Evolutionary conservation across 2,329 filamentous ascomycete species (phyloP), one percentile per base, ranked within the genome.

Genomic region (Dichotomopilus funicola): DNA sequence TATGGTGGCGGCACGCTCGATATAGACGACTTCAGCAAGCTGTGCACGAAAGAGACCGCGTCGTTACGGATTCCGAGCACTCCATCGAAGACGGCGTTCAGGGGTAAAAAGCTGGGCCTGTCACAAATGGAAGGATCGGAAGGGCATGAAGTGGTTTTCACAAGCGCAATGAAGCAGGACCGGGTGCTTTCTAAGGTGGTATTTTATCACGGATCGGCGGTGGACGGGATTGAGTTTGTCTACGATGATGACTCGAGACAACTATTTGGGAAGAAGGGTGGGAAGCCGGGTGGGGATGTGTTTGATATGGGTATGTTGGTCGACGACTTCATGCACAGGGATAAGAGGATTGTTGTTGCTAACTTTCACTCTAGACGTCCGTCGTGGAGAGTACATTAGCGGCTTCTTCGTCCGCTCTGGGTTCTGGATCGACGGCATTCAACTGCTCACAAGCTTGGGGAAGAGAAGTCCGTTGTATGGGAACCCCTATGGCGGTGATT

Each of bases 191-290:
- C 83, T 1, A 82, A 82, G 5, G 80, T 96, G 55, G 80, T 83
- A 57, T 78, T 95, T 11, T 95, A 91, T 66, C 86, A 90, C 64
- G 90, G 88, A 1, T 75, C 78, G 56, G 86, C 86, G 4, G 67
- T 97, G 10, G 87, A 95, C 68, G 94, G 94, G 0, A 71, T 99
- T 19, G 92, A 97, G 69, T 97, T 99, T 70, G 78, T 88, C 57
- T 97, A 96, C 67, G 92, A 97, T 65, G 91, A 97, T 69, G 80
- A 82, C 12, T 87, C 88, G 1, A 87, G 78, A 53, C 90, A 96
- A 67, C 70, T 96, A 3, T 95, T 99, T 74, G 94, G 94, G 42
- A 91, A 89, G 66, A 78, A 80, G 53, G 87, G 87, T 10, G 88
- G 86, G 6, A 86, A 86, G 60, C 72, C 79, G 31, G 83, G 83